Conservation (phyloP, 2,329 filamentous ascomycete species). For the Emmonsiellopsis sp. region DNA sequence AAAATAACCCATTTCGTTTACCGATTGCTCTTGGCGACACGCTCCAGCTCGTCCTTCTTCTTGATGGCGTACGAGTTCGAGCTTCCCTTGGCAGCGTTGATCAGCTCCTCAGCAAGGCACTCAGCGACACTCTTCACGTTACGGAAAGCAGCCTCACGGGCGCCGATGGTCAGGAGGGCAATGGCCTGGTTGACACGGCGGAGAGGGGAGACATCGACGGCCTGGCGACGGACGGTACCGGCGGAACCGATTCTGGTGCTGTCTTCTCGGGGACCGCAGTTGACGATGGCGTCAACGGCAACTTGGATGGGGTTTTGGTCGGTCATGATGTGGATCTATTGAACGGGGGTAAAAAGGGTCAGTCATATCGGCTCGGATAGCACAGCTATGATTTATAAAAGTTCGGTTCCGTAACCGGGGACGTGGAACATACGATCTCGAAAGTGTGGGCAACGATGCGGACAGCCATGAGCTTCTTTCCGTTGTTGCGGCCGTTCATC, state of each 20-base stretch:
- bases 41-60: conserved; percentile 99
- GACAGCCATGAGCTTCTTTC: conserved; percentile 99
- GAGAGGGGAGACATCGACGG: conserved; percentile 98
- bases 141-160: conserved; percentile 97
- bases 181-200: conserved; percentile 99
- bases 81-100: conserved; percentile 99
- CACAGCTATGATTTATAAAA: not conserved
- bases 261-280: conserved; percentile 99
- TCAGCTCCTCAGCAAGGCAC: conserved; percentile 99
- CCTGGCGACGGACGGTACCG: conserved; percentile 99
- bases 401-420: not conserved
- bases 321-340: conserved; percentile 99
- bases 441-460: conserved; percentile 98
- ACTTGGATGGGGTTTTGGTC: conserved; percentile 99
- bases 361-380: conserved; percentile 6
- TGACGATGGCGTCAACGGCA: conserved; percentile 98
- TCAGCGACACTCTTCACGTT: conserved; percentile 99
- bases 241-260: conserved; percentile 98
- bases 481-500: conserved; percentile 99
- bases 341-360: conserved; percentile 13
- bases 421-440: conserved; percentile 76
- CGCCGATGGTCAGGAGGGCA: conserved; percentile 95
- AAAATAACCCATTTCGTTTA: conserved; percentile 52
- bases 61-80: conserved; percentile 99
- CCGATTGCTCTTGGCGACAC: conserved; percentile 99